phyloP scores from a whole-genome alignment of 257 asterid genomes.

The Penstemon davidsonii region DNA sequence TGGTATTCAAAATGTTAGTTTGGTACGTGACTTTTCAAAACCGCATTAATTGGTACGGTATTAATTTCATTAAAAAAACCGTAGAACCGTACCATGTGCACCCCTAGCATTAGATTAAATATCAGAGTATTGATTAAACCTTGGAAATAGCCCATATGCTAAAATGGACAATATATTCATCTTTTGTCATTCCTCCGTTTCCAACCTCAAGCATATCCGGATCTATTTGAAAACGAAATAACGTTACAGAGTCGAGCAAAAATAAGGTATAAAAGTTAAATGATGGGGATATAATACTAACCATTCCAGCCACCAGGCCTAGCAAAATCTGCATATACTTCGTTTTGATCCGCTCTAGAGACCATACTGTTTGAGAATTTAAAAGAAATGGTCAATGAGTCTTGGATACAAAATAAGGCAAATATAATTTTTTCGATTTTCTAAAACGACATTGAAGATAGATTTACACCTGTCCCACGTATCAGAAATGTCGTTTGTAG shows the following conservation, averaged over 20 bases:
- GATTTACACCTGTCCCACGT: conserved; percentile 92
- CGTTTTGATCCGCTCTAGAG: conserved; percentile 86
- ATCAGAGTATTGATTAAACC: conserved; percentile 35
- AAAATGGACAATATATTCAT: conserved; percentile 78
- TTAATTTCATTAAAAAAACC: no score
- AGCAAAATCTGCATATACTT: conserved; percentile 76
- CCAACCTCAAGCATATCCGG: conserved; percentile 99
- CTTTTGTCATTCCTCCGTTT: conserved; percentile 88
- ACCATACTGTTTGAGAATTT: conserved; percentile 61
- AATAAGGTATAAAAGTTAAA: no score
- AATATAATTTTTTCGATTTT: no score
- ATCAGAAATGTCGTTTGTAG: conserved; percentile 78
- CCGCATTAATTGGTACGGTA: no score
- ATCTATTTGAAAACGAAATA: conserved; percentile 39
- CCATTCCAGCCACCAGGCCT: conserved; percentile 99
- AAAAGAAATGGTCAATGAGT: not conserved
- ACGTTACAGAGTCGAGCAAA: conserved; percentile 2
- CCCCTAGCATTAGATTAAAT: no score
- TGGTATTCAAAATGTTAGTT: no score
- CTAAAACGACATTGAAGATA: no score
- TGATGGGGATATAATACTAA: conserved; percentile 31
- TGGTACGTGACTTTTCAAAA: no score
- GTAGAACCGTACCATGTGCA: no score
- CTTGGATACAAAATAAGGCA: not conserved
- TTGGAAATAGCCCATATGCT: conserved; percentile 92